A percentile compares a stretch with the other conserved stretches of the same genome.
phyloP scores from a whole-genome alignment of 306 rosid species.

The Rubus parviflorus region DNA sequence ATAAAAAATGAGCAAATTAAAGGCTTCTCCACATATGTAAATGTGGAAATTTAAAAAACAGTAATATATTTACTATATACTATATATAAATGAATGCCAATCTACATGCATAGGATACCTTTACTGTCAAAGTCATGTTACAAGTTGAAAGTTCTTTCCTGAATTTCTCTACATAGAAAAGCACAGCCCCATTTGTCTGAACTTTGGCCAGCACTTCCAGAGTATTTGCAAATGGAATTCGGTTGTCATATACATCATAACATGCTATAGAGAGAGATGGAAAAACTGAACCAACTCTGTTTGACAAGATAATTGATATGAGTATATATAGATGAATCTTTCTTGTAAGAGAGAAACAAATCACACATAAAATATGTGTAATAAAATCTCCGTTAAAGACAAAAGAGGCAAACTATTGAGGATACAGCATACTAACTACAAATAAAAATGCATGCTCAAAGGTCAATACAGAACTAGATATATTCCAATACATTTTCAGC shows the following conservation, averaged over 20 bases:
- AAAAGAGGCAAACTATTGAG: not conserved
- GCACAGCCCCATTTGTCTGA: slow-evolving; percentile 12
- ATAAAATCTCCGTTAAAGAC: not conserved
- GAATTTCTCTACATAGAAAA: slow-evolving; percentile 15
- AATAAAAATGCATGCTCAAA: not conserved
- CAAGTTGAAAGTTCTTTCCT: slow-evolving; percentile 14
- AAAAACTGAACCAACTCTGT: slow-evolving; percentile 48
- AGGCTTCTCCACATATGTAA: not conserved
- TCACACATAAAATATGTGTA: not conserved
- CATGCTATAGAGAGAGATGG: slow-evolving; percentile 34
- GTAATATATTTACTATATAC: not conserved
- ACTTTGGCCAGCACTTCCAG: slow-evolving; percentile 30
- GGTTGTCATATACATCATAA: slow-evolving; percentile 34
- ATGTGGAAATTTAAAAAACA: not conserved
- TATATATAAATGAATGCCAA: not conserved
- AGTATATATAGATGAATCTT: not conserved
- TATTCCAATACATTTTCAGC: not conserved
- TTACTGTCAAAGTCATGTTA: slow-evolving; percentile 22
- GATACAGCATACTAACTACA: not conserved
- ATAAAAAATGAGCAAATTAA: not conserved
- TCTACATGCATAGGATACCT: slow-evolving; percentile 32
- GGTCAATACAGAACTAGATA: not conserved
- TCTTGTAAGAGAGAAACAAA: not conserved
- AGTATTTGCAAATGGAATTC: slow-evolving; percentile 22
- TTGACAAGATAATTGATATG: slow-evolving; percentile 9